Base-by-base conservation (phyloP, 2,329 filamentous ascomycete species). In the Apiospora hydei region DNA sequence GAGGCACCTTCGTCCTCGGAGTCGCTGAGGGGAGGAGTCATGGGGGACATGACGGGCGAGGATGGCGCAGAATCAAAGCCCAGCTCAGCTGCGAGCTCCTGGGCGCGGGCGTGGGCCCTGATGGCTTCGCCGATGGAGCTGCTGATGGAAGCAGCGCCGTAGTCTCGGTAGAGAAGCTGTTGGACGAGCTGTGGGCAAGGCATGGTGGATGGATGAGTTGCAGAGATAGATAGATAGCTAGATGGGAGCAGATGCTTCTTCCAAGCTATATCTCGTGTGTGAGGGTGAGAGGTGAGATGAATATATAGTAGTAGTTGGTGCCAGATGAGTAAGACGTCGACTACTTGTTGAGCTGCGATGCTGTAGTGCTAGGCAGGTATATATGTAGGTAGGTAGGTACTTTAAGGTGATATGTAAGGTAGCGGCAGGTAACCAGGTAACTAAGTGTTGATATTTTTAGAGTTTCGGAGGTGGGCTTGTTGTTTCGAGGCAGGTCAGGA, bases 151-250 rank as follows among this genome's bases (percentile, higher is more conserved):
- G 57, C 57, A 24, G 57, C 57, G 57, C 57, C 57, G 34, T 64
- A 64, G 57, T 64, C 57, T 38, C 57, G 57, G 13, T 64, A 64
- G 57, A 64, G 57, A 64, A 64, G 57, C 57, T 64, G 57, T 3
- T 64, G 57, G 57, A 64, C 57, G 34, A 64, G 57, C 57, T 64
- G 57, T 3, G 57, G 57, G 8, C 57, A 64, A n/a, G 57, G 57
- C 57, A 64, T 64, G 57, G 34, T 18, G 30, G 53, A 61, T 61
- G 14, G 26, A 34, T 34, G 53, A n/a, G 53, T 61, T 34, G 53
- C 7, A 64, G 30, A 64, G 30, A 41, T 43, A 13, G 30, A 41
- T n/a, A n/a, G 57, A 21, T 13, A n/a, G 57, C 11, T 13, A 51
- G 18, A 34, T 38, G 41, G 30, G 16, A 61, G 30, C 53, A 61